Percentiles rank a stretch among this genome's conserved stretches.
Conservation (phyloP, 1,139 yeast genomes). For the Pichiaceae sp. region DNA sequence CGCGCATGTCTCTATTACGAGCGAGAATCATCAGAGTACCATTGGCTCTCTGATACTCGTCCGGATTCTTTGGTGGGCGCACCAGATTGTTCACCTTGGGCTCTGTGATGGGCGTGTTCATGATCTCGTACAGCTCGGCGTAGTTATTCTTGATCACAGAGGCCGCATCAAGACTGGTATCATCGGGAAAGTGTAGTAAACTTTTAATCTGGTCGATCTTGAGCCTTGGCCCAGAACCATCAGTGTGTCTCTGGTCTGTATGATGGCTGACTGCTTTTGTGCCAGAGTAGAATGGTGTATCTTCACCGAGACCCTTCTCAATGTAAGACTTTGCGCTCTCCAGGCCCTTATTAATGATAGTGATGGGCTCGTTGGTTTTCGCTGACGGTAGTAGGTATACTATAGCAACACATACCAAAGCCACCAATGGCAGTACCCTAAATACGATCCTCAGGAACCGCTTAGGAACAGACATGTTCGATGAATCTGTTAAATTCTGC, state of each 20-base stretch:
- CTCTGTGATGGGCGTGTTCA: conserved; percentile 31
- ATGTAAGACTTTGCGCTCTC: neutral
- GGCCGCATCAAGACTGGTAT: conserved; percentile 9
- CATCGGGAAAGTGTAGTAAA: neutral
- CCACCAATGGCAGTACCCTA: neutral
- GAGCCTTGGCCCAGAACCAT: too few relatives aligned
- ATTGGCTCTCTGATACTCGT: conserved; percentile 41
- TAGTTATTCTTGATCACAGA: conserved; percentile 29
- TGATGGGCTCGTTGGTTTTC: neutral
- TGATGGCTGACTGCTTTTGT: too few relatives aligned
- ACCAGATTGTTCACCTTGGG: conserved; percentile 38
- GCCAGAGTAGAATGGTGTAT: too few relatives aligned
- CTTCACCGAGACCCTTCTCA: too few relatives aligned
- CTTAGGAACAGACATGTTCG: neutral
- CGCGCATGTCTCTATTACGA: conserved; percentile 49
- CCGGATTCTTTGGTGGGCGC: conserved; percentile 16
- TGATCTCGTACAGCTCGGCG: conserved; percentile 26
- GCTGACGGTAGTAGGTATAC: neutral
- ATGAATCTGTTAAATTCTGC: too few relatives aligned
- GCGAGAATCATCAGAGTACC: conserved; percentile 73
- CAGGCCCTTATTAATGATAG: neutral
- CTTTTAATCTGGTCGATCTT: neutral
- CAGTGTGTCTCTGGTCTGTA: too few relatives aligned
- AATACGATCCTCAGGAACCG: neutral
- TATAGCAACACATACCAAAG: neutral